phyloP scores from a whole-genome alignment of 257 asterid genomes.

The Jasminum sambac region DNA sequence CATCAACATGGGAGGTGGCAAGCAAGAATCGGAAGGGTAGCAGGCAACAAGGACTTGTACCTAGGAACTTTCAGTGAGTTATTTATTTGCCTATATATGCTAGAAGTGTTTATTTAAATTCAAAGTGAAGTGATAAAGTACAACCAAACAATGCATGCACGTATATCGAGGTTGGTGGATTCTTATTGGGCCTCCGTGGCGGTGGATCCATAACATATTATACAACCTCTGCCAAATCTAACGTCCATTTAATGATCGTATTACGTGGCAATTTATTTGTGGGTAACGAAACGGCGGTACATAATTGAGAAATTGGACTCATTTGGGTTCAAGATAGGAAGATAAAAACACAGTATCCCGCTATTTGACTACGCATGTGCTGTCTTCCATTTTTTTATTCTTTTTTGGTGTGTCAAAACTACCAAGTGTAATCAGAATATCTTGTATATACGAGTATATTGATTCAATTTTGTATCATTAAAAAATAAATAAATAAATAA shows the following conservation, averaged over 20 bases:
- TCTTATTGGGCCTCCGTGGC: slow-evolving; percentile 45
- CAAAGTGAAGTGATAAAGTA: background rate
- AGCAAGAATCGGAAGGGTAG: slow-evolving; percentile 88
- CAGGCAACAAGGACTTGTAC: slow-evolving; percentile 85
- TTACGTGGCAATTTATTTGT: slow-evolving; percentile 39
- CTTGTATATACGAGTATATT: no score
- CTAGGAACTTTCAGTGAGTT: slow-evolving; percentile 88
- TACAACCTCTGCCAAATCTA: slow-evolving; percentile 19
- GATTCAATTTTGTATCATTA: no score
- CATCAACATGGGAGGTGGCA: slow-evolving; percentile 97
- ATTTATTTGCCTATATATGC: background rate
- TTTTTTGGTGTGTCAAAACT: no score
- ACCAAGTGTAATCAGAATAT: no score
- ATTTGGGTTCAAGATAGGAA: background rate
- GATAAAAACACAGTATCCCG: no score
- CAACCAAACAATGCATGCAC: background rate
- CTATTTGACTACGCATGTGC: no score
- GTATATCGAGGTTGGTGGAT: background rate
- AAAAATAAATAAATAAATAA: no score
- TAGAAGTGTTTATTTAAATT: background rate
- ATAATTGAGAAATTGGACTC: background rate
- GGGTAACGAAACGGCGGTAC: slow-evolving; percentile 44
- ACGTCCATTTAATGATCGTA: slow-evolving; percentile 18
- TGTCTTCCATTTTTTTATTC: no score
- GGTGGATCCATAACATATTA: slow-evolving; percentile 53